Evolutionary conservation across 352 stramenopile genomes (phyloP).

Genomic region (Pythium aphanidermatum): DNA sequence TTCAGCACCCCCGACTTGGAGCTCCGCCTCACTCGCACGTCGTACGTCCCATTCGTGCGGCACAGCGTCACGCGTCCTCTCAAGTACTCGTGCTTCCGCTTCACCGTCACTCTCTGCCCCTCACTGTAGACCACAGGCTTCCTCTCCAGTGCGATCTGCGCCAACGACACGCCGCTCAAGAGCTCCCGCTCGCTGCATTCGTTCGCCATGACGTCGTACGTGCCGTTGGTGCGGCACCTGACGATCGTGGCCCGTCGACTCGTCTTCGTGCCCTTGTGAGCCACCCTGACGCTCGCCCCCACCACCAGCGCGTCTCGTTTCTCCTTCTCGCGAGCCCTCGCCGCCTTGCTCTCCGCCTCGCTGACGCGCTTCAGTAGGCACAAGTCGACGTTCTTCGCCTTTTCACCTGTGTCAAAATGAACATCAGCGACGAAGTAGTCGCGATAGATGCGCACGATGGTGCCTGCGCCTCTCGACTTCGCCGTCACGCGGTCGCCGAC

Average conservation of each 20-base stretch:
- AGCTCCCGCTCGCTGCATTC: slow-evolving; percentile 39
- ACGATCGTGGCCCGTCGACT: slow-evolving; percentile 39
- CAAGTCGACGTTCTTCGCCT: slow-evolving; percentile 54
- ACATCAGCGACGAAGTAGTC: slow-evolving; percentile 69
- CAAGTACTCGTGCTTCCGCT: slow-evolving; percentile 47
- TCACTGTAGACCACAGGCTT: slow-evolving; percentile 31
- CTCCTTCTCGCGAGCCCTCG: background rate
- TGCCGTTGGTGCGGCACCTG: slow-evolving; percentile 40
- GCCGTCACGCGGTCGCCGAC: slow-evolving; percentile 48
- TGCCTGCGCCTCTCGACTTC: slow-evolving; percentile 29
- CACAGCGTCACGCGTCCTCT: slow-evolving; percentile 33
- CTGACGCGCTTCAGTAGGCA: slow-evolving; percentile 25
- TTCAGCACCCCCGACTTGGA: slow-evolving; percentile 18
- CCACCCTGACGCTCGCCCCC: slow-evolving; percentile 30
- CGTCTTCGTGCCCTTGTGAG: slow-evolving; percentile 44
- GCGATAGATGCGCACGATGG: slow-evolving; percentile 51
- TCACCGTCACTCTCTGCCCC: slow-evolving; percentile 41
- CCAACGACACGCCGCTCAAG: slow-evolving; percentile 28
- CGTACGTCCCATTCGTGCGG: too few species aligned
- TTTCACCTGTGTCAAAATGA: slow-evolving; percentile 54
- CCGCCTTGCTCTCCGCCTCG: background rate
- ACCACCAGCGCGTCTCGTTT: slow-evolving; percentile 8
- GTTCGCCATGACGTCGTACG: slow-evolving; percentile 54
- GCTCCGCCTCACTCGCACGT: slow-evolving; percentile 20
- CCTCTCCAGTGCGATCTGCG: slow-evolving; percentile 13